Percentiles rank a stretch among this genome's conserved stretches.
Evolutionary conservation across 23 red algal genomes (phyloP).

Genomic region (Gracilariopsis chorda): DNA sequence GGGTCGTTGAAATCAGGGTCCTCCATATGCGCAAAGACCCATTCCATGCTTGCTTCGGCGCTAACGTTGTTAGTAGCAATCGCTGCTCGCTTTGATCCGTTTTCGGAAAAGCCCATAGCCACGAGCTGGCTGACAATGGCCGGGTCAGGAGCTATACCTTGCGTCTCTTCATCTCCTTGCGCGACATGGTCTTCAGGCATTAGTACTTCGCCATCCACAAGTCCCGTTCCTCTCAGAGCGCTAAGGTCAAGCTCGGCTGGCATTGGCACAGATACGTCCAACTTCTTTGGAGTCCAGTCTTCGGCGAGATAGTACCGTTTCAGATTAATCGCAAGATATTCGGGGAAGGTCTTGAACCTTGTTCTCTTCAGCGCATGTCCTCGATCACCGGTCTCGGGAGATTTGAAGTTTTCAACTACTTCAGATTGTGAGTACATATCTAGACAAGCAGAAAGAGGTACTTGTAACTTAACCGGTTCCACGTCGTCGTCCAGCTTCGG

Average conservation of each 20-base stretch:
- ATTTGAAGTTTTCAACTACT: conserved; percentile 32
- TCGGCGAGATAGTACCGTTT: conserved; percentile 82
- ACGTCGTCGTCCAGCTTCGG: conserved; percentile 21
- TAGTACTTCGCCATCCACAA: conserved; percentile 39
- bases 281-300: conserved; percentile 93
- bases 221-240: conserved; percentile 43
- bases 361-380: conserved; percentile 54
- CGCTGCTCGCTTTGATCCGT: conserved; percentile 75
- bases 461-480: conserved; percentile 66
- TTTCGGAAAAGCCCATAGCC: conserved; percentile 84
- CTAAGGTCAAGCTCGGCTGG: conserved; percentile 69
- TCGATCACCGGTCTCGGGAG: conserved; percentile 52
- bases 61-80: conserved; percentile 62
- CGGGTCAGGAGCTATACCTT: conserved; percentile 41
- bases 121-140: conserved; percentile 67
- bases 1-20: conserved; percentile 88
- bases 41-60: conserved; percentile 77
- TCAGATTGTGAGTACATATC: conserved; percentile 1
- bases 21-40: conserved; percentile 76
- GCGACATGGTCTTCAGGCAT: conserved; percentile 43
- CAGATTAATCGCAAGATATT: conserved; percentile 74
- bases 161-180: not conserved
- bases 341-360: conserved; percentile 59
- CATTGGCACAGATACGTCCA: conserved; percentile 75
- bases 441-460: conserved; percentile 68